These are phyloP conservation scores for Schoenoplectus tabernaemontani DNA, from an alignment of 202 grass and related monocot species.

Conservation along the genomic window DNA sequence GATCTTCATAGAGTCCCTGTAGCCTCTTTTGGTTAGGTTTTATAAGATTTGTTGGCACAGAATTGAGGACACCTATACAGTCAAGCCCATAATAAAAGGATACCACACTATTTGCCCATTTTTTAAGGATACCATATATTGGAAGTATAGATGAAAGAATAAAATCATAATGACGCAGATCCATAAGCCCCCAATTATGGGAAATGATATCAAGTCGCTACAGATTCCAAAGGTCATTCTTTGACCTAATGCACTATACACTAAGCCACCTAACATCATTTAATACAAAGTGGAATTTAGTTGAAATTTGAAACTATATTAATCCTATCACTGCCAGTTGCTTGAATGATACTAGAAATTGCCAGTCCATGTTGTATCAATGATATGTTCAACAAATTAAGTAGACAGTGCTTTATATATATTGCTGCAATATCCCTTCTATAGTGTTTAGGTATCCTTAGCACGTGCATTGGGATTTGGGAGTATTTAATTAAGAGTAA, in stretches of 20 bases:
- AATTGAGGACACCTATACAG: slow-evolving; percentile 20
- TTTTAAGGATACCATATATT: slow-evolving; percentile 11
- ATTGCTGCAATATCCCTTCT: slow-evolving; percentile 9
- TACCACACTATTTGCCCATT: slow-evolving; percentile 7
- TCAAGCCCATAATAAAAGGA: slow-evolving; percentile 15
- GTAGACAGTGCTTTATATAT: slow-evolving; percentile 5
- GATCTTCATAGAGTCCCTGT: not conserved
- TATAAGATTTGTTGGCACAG: slow-evolving; percentile 6
- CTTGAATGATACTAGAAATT: slow-evolving; percentile 19
- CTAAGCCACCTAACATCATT: slow-evolving; percentile 27
- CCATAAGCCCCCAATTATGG: not conserved
- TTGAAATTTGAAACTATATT: not conserved
- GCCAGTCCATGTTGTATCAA: slow-evolving; percentile 13
- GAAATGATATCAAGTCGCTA: slow-evolving; percentile 3
- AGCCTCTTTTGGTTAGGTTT: not conserved
- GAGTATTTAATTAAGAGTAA: slow-evolving; percentile 11
- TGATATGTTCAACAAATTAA: slow-evolving; percentile 20
- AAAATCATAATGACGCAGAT: slow-evolving; percentile 4
- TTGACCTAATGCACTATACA: slow-evolving; percentile 24
- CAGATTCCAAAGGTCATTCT: slow-evolving; percentile 11
- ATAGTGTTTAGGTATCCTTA: slow-evolving; percentile 18
- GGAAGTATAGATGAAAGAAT: slow-evolving; percentile 8
- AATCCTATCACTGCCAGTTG: slow-evolving; percentile 15
- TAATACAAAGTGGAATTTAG: slow-evolving; percentile 6
- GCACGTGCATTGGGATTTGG: slow-evolving; percentile 25